Conservation (phyloP, 2,329 filamentous ascomycete genomes). For the Epichloe aotearoae region DNA sequence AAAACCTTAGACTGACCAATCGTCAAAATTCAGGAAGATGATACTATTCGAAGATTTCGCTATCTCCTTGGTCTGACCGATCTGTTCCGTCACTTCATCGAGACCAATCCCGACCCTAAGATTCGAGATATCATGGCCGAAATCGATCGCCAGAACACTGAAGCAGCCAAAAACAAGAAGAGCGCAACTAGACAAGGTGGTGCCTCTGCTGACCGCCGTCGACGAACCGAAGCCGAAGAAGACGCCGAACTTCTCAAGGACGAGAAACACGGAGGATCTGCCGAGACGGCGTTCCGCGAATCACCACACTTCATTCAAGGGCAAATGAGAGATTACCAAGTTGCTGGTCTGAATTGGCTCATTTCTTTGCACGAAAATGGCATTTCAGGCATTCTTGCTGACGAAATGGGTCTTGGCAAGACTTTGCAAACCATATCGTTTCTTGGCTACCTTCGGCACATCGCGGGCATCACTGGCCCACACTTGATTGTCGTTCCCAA, state of each 20-base stretch:
- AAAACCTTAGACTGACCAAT: neutral
- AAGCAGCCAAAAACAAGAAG: conserved; percentile 58
- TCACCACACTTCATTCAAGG: conserved; percentile 84
- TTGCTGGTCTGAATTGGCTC: conserved; percentile 92
- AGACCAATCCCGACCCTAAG: conserved; percentile 88
- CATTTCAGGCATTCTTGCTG: conserved; percentile 93
- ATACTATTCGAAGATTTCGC: conserved; percentile 84
- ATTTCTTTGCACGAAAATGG: conserved; percentile 97
- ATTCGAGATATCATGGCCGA: conserved; percentile 89
- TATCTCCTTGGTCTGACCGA: conserved; percentile 93
- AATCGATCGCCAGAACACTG: conserved; percentile 85
- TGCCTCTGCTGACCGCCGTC: conserved; percentile 61
- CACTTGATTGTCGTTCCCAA: conserved; percentile 90
- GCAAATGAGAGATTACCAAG: conserved; percentile 90
- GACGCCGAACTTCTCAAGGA: conserved; percentile 80
- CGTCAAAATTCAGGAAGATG: conserved; percentile 62
- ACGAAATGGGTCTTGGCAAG: conserved; percentile 98
- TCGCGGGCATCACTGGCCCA: conserved; percentile 78
- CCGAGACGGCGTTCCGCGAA: conserved; percentile 84
- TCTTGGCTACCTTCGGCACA: conserved; percentile 82
- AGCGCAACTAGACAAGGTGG: conserved; percentile 70
- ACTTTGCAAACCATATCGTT: conserved; percentile 96
- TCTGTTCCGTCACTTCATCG: conserved; percentile 96
- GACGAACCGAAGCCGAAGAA: conserved; percentile 93
- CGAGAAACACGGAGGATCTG: conserved; percentile 75